Evolutionary conservation across 2,329 filamentous ascomycete genomes (phyloP).

Genomic region (Stromatinia cepivora): DNA sequence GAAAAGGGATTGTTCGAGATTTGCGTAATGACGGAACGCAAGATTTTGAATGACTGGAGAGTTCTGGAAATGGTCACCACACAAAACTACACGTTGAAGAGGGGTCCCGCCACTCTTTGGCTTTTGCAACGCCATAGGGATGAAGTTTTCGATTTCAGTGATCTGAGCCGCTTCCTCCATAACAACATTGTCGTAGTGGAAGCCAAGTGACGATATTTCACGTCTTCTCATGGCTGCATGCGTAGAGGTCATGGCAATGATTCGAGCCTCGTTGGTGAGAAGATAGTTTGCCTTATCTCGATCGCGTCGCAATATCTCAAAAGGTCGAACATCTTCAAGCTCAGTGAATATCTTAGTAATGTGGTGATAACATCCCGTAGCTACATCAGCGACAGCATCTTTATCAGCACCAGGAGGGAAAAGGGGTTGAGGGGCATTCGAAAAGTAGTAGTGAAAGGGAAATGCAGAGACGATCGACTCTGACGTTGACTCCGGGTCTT

Average conservation of each 20-base stretch:
- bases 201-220: constrained; percentile 88
- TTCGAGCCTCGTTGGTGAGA: constrained; percentile 90
- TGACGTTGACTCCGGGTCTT: constrained; percentile 55
- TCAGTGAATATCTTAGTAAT: constrained; percentile 89
- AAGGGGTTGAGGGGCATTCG: constrained; percentile 80
- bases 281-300: constrained; percentile 96
- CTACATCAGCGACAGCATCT: constrained; percentile 71
- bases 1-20: constrained; percentile 94
- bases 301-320: constrained; percentile 86
- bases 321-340: constrained; percentile 88
- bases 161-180: constrained; percentile 99
- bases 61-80: constrained; percentile 95
- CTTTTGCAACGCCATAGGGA: constrained; percentile 89
- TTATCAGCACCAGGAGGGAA: constrained; percentile 68
- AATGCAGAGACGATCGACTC: constrained; percentile 71
- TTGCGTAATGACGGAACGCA: constrained; percentile 91
- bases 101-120: constrained; percentile 70
- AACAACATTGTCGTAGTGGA: constrained; percentile 95
- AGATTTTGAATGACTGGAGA: constrained; percentile 93
- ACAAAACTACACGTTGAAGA: constrained; percentile 85
- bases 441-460: constrained; percentile 86
- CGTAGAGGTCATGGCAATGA: constrained; percentile 98
- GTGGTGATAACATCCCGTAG: constrained; percentile 82
- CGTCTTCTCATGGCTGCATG: constrained; percentile 92
- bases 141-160: constrained; percentile 95